phyloP scores from a whole-genome alignment of 306 rosid genomes.

The Vigna angularis region DNA sequence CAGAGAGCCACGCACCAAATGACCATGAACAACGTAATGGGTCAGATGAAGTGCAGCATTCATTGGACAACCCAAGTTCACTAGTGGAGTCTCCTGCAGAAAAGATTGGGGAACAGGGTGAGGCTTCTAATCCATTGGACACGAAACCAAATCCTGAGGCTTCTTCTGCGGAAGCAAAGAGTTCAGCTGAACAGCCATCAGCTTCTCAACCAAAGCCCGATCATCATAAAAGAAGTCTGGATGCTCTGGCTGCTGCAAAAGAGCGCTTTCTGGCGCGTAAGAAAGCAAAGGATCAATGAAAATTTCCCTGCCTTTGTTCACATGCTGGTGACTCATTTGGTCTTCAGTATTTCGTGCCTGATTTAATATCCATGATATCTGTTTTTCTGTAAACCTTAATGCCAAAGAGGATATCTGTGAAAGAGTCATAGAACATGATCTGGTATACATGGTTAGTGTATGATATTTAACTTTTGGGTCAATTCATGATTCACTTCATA shows the following conservation, averaged over 20 bases:
- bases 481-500: background rate
- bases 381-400: slow-evolving; percentile 30
- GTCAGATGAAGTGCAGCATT: slow-evolving; percentile 42
- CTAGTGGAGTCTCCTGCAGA: slow-evolving; percentile 42
- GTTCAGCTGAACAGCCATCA: slow-evolving; percentile 45
- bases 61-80: slow-evolving; percentile 39
- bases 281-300: slow-evolving; percentile 63
- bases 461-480: slow-evolving; percentile 13
- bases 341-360: background rate
- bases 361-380: slow-evolving; percentile 12
- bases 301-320: slow-evolving; percentile 23
- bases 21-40: slow-evolving; percentile 40
- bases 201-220: slow-evolving; percentile 54
- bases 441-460: background rate
- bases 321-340: background rate
- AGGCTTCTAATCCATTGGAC: slow-evolving; percentile 40
- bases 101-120: slow-evolving; percentile 47
- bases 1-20: slow-evolving; percentile 43
- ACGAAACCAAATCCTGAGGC: slow-evolving; percentile 35
- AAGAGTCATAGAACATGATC: slow-evolving; percentile 16
- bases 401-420: slow-evolving; percentile 16
- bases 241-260: slow-evolving; percentile 76
- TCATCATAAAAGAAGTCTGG: slow-evolving; percentile 81
- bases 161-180: slow-evolving; percentile 38
- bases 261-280: slow-evolving; percentile 86